A percentile compares a stretch with the other conserved stretches of the same genome.
These are phyloP conservation scores for Arthrobotrys musiformis DNA, from an alignment of 2,329 filamentous ascomycete species.

Conservation along the genomic window DNA sequence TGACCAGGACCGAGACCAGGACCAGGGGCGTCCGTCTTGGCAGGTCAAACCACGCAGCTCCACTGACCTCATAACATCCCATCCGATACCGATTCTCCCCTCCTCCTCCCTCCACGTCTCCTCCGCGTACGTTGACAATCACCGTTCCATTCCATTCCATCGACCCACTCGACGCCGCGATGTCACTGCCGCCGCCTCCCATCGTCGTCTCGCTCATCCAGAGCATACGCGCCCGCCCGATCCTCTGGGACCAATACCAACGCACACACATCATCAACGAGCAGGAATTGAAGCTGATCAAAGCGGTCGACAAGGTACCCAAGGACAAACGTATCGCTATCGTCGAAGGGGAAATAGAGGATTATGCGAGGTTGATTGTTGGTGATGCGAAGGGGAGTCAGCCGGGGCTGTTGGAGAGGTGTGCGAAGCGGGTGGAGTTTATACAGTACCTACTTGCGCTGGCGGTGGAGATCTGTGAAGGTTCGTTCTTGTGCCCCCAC, in stretches of 20 bases:
- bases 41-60: constrained; percentile 12
- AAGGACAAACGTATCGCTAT: constrained; percentile 87
- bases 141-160: not conserved
- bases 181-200: constrained; percentile 46
- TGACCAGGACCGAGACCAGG: not conserved
- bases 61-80: constrained; percentile 17
- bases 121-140: not conserved
- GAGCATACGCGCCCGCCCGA: constrained; percentile 93
- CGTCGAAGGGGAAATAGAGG: constrained; percentile 80
- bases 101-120: constrained; percentile 9
- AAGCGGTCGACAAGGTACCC: constrained; percentile 93
- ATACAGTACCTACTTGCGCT: constrained; percentile 95
- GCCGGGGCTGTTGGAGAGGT: constrained; percentile 83
- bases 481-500: constrained; percentile 66
- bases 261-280: constrained; percentile 93
- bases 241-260: constrained; percentile 97
- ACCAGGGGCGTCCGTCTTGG: constrained; percentile 1
- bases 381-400: constrained; percentile 69
- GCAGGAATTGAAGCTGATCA: constrained; percentile 92
- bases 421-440: constrained; percentile 86
- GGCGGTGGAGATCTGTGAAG: constrained; percentile 84
- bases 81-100: too few relatives aligned
- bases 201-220: constrained; percentile 49
- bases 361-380: constrained; percentile 82
- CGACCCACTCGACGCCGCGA: not conserved